A percentile compares a stretch with the other conserved stretches of the same genome.
phyloP scores from a whole-genome alignment of 2,329 filamentous ascomycete genomes.

The Sporothrix phasma region DNA sequence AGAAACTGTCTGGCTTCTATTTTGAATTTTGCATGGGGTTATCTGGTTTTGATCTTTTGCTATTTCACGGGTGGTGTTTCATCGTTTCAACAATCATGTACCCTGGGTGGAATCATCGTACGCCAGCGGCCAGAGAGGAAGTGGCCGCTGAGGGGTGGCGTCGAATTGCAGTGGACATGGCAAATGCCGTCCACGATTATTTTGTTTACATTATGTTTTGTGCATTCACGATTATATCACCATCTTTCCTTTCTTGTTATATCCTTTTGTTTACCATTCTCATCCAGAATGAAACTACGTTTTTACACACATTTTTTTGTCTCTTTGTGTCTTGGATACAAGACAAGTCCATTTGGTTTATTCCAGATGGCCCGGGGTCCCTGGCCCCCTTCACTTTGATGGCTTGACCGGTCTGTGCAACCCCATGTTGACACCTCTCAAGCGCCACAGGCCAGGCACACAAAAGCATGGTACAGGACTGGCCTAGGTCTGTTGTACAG shows the following conservation, averaged over 20 bases:
- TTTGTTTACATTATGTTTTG: background rate
- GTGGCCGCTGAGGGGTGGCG: background rate
- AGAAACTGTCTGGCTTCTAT: background rate
- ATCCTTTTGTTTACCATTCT: background rate
- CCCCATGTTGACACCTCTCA: too few species aligned
- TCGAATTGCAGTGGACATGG: background rate
- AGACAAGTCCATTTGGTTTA: too few species aligned
- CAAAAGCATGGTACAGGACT: too few species aligned
- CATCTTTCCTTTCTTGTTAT: background rate
- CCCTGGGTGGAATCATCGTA: background rate
- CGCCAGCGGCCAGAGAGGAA: background rate
- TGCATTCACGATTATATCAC: background rate
- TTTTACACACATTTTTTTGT: background rate
- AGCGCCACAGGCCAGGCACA: too few species aligned
- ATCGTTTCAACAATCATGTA: background rate
- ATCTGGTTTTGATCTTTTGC: background rate
- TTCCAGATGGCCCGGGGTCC: too few species aligned
- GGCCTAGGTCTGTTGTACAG: too few species aligned
- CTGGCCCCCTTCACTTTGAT: too few species aligned
- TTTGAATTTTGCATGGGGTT: constrained; percentile 1
- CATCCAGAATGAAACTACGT: too few species aligned
- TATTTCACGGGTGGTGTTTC: background rate
- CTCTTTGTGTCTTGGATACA: background rate
- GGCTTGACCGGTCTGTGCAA: too few species aligned
- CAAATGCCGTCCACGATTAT: background rate